A percentile compares a stretch with the other conserved stretches of the same genome.
These are phyloP conservation scores for Shiraia bambusicola DNA, from an alignment of 2,329 filamentous ascomycete species.

Conservation along the genomic window DNA sequence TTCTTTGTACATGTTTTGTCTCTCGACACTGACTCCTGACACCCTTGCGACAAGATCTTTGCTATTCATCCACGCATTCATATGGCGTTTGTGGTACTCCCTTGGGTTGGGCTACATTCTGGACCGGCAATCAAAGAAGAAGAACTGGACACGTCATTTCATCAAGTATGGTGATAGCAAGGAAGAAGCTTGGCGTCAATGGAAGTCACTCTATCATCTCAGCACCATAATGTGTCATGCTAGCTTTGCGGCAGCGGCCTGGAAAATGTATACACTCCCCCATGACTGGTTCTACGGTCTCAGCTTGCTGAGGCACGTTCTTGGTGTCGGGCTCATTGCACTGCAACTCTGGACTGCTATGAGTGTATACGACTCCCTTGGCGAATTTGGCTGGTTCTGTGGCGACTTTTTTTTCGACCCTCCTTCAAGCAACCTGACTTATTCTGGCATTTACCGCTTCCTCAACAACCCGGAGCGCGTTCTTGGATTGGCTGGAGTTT, in stretches of 20 bases:
- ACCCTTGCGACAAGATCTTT: slow-evolving; percentile 73
- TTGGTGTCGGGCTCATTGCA: slow-evolving; percentile 77
- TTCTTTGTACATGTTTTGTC: slow-evolving; percentile 69
- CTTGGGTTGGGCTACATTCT: slow-evolving; percentile 84
- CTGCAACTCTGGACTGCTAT: slow-evolving; percentile 90
- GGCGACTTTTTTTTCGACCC: slow-evolving; percentile 98
- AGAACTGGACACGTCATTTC: slow-evolving; percentile 96
- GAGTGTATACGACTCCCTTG: slow-evolving; percentile 92
- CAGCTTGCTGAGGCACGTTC: slow-evolving; percentile 79
- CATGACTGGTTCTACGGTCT: slow-evolving; percentile 85
- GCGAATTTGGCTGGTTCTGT: slow-evolving; percentile 98
- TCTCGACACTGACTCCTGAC: slow-evolving; percentile 75
- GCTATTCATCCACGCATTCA: slow-evolving; percentile 76
- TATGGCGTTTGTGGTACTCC: slow-evolving; percentile 91
- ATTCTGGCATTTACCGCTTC: slow-evolving; percentile 96
- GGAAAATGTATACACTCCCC: slow-evolving; percentile 94
- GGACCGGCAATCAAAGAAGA: slow-evolving; percentile 81
- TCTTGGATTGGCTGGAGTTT: slow-evolving; percentile 89
- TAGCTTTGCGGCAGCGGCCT: slow-evolving; percentile 85
- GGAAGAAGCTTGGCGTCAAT: slow-evolving; percentile 93
- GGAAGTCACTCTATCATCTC: slow-evolving; percentile 94
- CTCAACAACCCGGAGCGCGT: slow-evolving; percentile 96
- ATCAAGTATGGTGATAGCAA: slow-evolving; percentile 92
- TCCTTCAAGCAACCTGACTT: slow-evolving; percentile 77
- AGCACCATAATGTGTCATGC: slow-evolving; percentile 88